phyloP scores from a whole-genome alignment of 2,329 filamentous ascomycete species.

The Pseudogymnoascus sp. region DNA sequence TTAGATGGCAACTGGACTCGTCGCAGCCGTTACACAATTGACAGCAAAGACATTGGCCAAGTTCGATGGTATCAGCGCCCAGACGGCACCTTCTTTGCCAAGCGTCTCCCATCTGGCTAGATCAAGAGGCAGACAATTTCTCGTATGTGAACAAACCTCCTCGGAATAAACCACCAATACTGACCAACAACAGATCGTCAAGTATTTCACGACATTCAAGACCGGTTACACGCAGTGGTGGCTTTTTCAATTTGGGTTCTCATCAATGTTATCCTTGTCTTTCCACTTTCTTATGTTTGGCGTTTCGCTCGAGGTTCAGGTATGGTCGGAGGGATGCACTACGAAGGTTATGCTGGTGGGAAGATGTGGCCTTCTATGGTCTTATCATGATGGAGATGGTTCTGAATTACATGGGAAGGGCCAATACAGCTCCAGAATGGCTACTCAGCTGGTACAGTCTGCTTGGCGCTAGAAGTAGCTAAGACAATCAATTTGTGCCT shows the following conservation, averaged over 20 bases:
- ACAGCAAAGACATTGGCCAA: constrained; percentile 44
- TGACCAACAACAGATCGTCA: neutral
- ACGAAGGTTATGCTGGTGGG: neutral
- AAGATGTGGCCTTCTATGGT: neutral
- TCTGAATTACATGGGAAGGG: neutral
- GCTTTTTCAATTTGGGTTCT: neutral
- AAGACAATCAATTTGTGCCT: neutral
- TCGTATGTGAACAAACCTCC: neutral
- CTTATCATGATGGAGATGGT: neutral
- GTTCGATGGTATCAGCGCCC: constrained; percentile 54
- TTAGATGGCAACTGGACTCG: constrained; percentile 54
- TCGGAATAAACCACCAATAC: neutral
- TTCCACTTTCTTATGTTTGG: neutral
- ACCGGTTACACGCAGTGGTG: neutral
- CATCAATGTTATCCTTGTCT: no score
- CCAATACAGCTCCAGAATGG: neutral
- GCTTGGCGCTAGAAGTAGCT: neutral
- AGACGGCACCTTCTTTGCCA: constrained; percentile 55
- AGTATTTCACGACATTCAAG: neutral
- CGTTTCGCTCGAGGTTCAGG: neutral
- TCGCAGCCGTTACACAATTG: constrained; percentile 54
- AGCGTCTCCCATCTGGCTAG: constrained; percentile 39
- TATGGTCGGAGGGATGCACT: neutral
- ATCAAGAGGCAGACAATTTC: neutral
- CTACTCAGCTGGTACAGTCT: neutral